A percentile compares a stretch with the other conserved stretches of the same genome.
Evolutionary conservation across 305 asterid species (phyloP).

Genomic region (Solanum hybrid): DNA sequence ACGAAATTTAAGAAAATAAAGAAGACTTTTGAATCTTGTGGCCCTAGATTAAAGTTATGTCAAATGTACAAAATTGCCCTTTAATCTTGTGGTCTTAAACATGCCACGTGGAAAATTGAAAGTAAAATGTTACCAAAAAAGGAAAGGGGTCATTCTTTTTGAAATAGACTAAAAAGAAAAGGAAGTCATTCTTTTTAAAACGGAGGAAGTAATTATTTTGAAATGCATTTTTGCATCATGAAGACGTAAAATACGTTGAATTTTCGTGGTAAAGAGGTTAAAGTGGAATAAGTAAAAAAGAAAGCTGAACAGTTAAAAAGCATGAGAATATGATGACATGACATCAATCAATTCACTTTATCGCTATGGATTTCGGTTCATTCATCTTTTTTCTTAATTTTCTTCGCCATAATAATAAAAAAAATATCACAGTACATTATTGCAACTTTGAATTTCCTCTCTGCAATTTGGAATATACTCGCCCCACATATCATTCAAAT

Average conservation of each 20-base stretch:
- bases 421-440: neutral
- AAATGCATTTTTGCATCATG: neutral
- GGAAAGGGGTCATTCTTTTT: too few species aligned
- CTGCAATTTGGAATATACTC: neutral
- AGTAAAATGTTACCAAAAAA: too few species aligned
- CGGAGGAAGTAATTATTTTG: too few species aligned
- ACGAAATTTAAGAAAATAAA: too few species aligned
- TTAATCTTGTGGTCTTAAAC: too few species aligned
- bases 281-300: neutral
- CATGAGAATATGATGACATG: neutral
- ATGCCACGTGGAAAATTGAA: too few species aligned
- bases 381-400: neutral
- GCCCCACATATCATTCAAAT: neutral
- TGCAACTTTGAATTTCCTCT: neutral
- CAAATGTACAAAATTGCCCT: too few species aligned
- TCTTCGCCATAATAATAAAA: conserved; percentile 12
- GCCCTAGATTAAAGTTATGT: too few species aligned
- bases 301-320: neutral
- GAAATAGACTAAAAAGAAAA: too few species aligned
- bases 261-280: neutral
- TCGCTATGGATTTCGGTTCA: neutral
- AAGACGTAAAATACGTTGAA: neutral
- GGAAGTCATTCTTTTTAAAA: too few species aligned
- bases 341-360: neutral
- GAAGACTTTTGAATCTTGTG: too few species aligned